Percentiles rank a stretch among this genome's conserved stretches.
Conservation (phyloP, 2,329 filamentous ascomycete genomes). For the Fusarium torulosum region DNA sequence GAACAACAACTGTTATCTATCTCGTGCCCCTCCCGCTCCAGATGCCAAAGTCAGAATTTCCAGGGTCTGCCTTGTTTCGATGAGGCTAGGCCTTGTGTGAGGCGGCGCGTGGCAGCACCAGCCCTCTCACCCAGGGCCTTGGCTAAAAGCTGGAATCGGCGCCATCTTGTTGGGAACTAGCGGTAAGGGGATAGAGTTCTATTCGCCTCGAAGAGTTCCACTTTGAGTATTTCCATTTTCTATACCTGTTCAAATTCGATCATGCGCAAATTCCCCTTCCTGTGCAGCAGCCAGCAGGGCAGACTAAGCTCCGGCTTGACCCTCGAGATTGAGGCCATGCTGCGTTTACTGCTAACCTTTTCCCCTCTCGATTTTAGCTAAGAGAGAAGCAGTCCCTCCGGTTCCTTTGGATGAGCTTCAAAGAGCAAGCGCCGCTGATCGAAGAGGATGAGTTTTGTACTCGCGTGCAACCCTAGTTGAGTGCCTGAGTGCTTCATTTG, state of each 20-base stretch:
- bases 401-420: background rate
- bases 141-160: conserved; percentile 33
- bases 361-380: no score
- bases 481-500: conserved; percentile 37
- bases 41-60: conserved; percentile 27
- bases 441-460: conserved; percentile 25
- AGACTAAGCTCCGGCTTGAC: background rate
- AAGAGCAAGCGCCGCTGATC: conserved; percentile 30
- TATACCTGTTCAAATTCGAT: background rate
- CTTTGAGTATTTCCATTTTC: conserved; percentile 19
- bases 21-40: conserved; percentile 37
- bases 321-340: conserved; percentile 11
- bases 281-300: background rate
- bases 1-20: conserved; percentile 19
- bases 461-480: conserved; percentile 41
- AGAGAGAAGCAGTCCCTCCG: background rate
- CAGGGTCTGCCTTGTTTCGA: conserved; percentile 39
- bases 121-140: conserved; percentile 21
- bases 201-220: conserved; percentile 29
- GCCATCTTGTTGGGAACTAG: conserved; percentile 42
- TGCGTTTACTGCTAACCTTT: background rate
- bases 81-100: conserved; percentile 32
- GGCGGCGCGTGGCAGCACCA: conserved; percentile 40
- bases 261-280: conserved; percentile 7
- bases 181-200: conserved; percentile 41